phyloP scores from a whole-genome alignment of 2,329 filamentous ascomycete species.

The Neocucurbitaria cava region DNA sequence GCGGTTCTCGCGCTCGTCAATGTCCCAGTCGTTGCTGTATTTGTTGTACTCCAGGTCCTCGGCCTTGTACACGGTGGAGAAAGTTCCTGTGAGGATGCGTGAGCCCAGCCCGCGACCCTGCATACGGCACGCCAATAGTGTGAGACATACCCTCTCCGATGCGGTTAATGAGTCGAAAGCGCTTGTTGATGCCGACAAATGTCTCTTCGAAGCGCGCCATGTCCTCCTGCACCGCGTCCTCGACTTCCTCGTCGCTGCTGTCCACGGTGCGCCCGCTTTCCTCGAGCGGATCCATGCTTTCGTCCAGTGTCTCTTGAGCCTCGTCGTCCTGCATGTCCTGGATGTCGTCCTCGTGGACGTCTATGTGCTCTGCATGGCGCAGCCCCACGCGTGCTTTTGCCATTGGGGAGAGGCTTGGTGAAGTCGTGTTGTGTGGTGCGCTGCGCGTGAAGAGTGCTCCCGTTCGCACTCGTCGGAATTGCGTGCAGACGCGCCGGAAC shows the following conservation, averaged over 20 bases:
- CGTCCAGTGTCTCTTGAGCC: conserved; percentile 52
- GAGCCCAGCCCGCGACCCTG: conserved; percentile 34
- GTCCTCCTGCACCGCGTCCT: conserved; percentile 77
- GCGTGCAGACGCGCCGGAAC: conserved; percentile 16
- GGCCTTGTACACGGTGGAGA: conserved; percentile 98
- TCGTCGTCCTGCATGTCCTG: conserved; percentile 45
- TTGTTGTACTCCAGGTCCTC: conserved; percentile 87
- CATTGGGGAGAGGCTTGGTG: conserved; percentile 29
- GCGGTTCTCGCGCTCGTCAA: conserved; percentile 68
- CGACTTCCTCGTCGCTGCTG: conserved; percentile 64
- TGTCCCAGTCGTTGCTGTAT: conserved; percentile 88
- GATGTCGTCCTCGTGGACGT: conserved; percentile 36
- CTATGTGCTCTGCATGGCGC: conserved; percentile 35
- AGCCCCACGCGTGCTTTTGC: conserved; percentile 39
- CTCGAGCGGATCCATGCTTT: conserved; percentile 57
- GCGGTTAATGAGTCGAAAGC: conserved; percentile 90
- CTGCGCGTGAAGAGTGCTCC: conserved; percentile 6
- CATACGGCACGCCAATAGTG: conserved; percentile 32
- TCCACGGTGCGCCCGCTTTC: conserved; percentile 59
- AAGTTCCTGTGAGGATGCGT: conserved; percentile 72
- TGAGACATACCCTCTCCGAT: conserved; percentile 83
- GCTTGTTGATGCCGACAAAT: conserved; percentile 82
- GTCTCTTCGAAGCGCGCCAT: conserved; percentile 84
- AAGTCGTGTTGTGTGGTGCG: conserved; percentile 16
- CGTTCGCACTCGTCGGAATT: conserved; percentile 13